Conservation (phyloP, 169 alveolate genomes). For the Besnoitia besnoiti region DNA sequence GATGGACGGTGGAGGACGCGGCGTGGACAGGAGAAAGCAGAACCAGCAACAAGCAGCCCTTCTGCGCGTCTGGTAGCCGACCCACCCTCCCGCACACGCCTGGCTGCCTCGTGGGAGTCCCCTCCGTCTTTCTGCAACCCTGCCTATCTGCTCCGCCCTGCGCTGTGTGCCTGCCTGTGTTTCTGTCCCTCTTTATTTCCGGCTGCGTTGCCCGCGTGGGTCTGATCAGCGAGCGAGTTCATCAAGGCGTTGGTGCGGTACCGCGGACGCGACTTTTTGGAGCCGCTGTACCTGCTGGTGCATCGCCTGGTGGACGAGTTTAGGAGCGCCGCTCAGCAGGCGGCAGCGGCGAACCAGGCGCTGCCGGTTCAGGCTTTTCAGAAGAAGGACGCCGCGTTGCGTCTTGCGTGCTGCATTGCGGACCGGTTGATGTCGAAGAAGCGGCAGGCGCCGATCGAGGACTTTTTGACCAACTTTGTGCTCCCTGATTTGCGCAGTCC, state of each 20-base stretch:
- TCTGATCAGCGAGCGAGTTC: constrained; percentile 56
- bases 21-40: no score
- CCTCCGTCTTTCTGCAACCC: background rate
- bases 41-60: no score
- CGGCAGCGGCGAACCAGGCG: constrained; percentile 49
- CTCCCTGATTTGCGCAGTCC: constrained; percentile 29
- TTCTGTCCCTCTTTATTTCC: background rate
- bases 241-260: constrained; percentile 49
- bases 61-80: no score
- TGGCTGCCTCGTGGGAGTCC: background rate
- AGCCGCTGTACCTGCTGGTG: constrained; percentile 45
- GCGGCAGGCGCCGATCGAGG: constrained; percentile 50
- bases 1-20: no score
- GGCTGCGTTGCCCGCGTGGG: background rate
- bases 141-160: background rate
- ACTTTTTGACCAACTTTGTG: constrained; percentile 33
- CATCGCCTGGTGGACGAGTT: constrained; percentile 46
- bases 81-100: background rate
- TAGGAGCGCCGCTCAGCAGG: background rate
- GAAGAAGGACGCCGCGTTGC: constrained; percentile 44
- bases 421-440: constrained; percentile 60
- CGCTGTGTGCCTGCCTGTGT: background rate
- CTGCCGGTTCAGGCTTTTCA: constrained; percentile 10
- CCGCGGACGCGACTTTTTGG: constrained; percentile 57
- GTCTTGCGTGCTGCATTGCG: constrained; percentile 40